Conservation (phyloP, 371 early-diverging fungal genomes). For the Mortierella sp. region DNA sequence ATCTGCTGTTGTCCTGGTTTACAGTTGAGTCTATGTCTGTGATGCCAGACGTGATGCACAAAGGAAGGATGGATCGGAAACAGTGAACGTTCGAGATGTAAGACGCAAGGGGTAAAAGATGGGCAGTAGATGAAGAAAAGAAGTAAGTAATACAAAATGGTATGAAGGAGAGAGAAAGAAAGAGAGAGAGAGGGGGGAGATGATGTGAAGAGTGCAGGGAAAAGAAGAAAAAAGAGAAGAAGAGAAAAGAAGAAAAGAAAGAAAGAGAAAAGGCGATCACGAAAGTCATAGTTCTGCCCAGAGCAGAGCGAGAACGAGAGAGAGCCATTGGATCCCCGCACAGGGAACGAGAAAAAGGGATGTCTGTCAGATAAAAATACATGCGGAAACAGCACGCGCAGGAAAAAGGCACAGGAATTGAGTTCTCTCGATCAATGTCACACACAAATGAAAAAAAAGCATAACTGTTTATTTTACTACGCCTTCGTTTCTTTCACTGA, state of each 20-base stretch:
- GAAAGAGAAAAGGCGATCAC: not conserved
- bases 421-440: no score
- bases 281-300: no score
- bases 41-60: not conserved
- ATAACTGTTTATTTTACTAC: no score
- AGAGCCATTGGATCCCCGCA: conserved; percentile 1
- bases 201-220: not conserved
- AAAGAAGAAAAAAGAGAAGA: not conserved
- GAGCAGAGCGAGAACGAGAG: not conserved
- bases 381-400: no score
- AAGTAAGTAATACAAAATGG: no score
- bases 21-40: not conserved
- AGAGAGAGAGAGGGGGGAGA: not conserved
- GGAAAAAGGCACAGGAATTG: no score
- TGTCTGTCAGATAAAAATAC: not conserved
- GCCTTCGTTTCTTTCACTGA: no score
- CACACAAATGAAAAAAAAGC: no score
- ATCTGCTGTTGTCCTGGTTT: not conserved
- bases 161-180: not conserved
- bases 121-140: not conserved
- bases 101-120: not conserved
- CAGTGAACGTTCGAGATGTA: no score
- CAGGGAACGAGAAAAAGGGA: not conserved
- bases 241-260: not conserved
- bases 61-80: not conserved